Percentiles rank a stretch among this genome's conserved stretches.
Evolutionary conservation across 2,329 filamentous ascomycete species (phyloP).

Genomic region (Aspergillus pseudoterreus): DNA sequence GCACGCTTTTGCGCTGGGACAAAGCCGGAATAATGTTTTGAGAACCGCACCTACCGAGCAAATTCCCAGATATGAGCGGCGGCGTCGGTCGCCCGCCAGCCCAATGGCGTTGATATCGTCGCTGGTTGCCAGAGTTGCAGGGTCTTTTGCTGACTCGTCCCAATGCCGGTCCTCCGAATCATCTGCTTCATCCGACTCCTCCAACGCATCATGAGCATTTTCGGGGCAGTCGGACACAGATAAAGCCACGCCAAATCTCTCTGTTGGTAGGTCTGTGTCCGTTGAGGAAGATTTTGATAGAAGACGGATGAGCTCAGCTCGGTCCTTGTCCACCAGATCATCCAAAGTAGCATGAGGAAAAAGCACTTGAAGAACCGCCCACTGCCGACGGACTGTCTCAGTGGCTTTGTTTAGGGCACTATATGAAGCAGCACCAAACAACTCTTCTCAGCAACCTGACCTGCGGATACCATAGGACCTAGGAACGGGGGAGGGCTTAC

Average conservation of each 20-base stretch:
- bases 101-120: conserved; percentile 8
- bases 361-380: conserved; percentile 1
- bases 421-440: not conserved
- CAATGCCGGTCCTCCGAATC: conserved; percentile 1
- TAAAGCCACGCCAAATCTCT: too few species aligned
- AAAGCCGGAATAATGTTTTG: conserved; percentile 1
- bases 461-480: not conserved
- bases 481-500: not conserved
- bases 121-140: not conserved
- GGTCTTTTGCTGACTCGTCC: conserved; percentile 6
- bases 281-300: not conserved
- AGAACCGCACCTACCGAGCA: conserved; percentile 5
- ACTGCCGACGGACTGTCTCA: not conserved
- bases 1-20: not conserved
- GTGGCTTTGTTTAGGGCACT: not conserved
- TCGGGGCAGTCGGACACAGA: not conserved
- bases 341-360: conserved; percentile 1
- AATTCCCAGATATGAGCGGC: conserved; percentile 8
- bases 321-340: conserved; percentile 1
- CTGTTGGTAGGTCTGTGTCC: not conserved
- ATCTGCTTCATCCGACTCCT: conserved; percentile 2
- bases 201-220: not conserved
- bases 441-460: not conserved
- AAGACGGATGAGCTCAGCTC: conserved; percentile 1
- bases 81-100: conserved; percentile 4